A percentile compares a stretch with the other conserved stretches of the same genome.
phyloP scores from a whole-genome alignment of 2,329 filamentous ascomycete genomes.

The Thermomyces lanuginosus region DNA sequence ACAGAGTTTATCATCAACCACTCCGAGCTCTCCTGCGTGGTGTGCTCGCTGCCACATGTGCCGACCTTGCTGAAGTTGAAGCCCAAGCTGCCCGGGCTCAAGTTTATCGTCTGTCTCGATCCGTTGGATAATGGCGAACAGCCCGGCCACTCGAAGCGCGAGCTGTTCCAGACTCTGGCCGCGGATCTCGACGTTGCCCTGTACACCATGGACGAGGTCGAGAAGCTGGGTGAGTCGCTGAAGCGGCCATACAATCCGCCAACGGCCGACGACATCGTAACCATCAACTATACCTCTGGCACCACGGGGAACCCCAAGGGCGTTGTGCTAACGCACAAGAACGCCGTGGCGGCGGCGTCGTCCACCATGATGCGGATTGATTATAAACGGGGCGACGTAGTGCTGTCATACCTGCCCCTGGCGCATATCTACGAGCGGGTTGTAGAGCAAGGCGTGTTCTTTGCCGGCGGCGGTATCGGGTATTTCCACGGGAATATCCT shows the following conservation, averaged over 20 bases:
- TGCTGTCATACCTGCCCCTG: slow-evolving; percentile 77
- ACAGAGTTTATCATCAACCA: slow-evolving; percentile 96
- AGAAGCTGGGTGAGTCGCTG: slow-evolving; percentile 57
- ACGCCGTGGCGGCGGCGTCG: slow-evolving; percentile 58
- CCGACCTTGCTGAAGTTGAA: slow-evolving; percentile 65
- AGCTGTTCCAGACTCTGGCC: slow-evolving; percentile 60
- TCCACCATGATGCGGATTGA: slow-evolving; percentile 38
- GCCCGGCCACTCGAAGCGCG: slow-evolving; percentile 59
- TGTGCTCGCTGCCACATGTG: slow-evolving; percentile 65
- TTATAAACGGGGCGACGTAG: slow-evolving; percentile 41
- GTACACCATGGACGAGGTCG: slow-evolving; percentile 64
- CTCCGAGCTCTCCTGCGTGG: slow-evolving; percentile 56
- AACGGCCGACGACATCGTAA: slow-evolving; percentile 57
- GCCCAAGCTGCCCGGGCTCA: slow-evolving; percentile 60
- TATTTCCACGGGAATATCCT: slow-evolving; percentile 89
- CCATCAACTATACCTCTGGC: slow-evolving; percentile 52
- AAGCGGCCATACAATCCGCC: slow-evolving; percentile 58
- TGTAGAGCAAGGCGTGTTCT: slow-evolving; percentile 58
- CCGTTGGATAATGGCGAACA: slow-evolving; percentile 64
- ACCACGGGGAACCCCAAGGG: slow-evolving; percentile 50
- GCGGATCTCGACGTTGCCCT: slow-evolving; percentile 58
- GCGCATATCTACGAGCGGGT: slow-evolving; percentile 90
- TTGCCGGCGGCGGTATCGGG: slow-evolving; percentile 58
- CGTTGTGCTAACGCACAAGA: slow-evolving; percentile 58
- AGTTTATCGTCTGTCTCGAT: slow-evolving; percentile 78